Evolutionary conservation across 768 basidiomycete genomes (phyloP), one percentile per base, ranked within the genome.

Genomic region (Leccinum pellstonianum): DNA sequence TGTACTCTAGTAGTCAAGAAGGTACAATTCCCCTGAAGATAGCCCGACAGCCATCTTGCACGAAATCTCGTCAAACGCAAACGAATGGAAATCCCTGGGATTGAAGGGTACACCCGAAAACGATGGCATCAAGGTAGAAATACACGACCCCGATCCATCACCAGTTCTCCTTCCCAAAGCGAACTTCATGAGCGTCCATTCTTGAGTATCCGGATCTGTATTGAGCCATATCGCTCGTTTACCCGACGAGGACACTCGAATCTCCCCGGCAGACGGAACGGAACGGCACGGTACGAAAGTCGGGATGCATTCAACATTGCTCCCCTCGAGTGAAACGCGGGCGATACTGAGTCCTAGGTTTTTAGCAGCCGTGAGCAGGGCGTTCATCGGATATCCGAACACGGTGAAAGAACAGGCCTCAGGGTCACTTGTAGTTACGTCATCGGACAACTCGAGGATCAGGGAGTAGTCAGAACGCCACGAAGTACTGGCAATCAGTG

Each of bases 31-130:
- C 17, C 84, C 84, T 17, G 80, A 83, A 41, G 79, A 77, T 14
- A 86, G 69, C 10, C 79, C 80, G 14, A 85, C 67, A 64, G 75
- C 81, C 33, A 87, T 72, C 31, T 77, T 74, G 33, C 86, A 84
- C 3, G 78, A 78, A 5, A 77, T 73, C 64, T 87, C 86, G 56
- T 87, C 83, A 56, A 87, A 83, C 3, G 78, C 78, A 29, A 86
- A 68, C 0, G 77, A 77, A 37, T 77, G 76, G 56, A 79, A 80
- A 29, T 75, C 73, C 25, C 76, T 71, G 17, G 79, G 75, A 61
- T 78, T 75, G 56, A 87, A 84, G 0, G 85, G 85, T 41, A 86
- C 70, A 2, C 80, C 77, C 12, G 80, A 73, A 62, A 82, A 74
- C 10, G 74, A 68, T 1, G 81, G 80, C 49, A 85, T 70, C 37